Conservation (phyloP, 2,329 filamentous ascomycete species). For the Epichloe typhina region DNA sequence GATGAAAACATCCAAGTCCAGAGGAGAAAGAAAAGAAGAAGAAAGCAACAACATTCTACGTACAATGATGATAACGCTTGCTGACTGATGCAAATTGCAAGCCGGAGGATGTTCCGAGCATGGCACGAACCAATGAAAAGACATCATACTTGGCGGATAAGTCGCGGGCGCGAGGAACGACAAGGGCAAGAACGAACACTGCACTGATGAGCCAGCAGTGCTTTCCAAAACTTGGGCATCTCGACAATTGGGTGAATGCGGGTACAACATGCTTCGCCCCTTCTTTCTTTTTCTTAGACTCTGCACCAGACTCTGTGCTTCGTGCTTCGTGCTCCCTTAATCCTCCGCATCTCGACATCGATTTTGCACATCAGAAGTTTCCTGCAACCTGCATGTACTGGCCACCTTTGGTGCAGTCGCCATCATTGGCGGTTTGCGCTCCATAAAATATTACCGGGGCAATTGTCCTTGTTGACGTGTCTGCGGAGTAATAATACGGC, state of each 20-base stretch:
- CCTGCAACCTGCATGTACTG: slow-evolving; percentile 2
- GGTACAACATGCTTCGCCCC: neutral
- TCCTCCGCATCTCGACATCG: neutral
- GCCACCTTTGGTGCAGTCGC: slow-evolving; percentile 1
- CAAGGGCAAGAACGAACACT: too few species aligned
- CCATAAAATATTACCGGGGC: neutral
- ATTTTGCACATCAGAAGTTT: neutral
- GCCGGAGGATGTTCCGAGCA: neutral
- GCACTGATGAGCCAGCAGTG: neutral
- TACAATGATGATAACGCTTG: too few species aligned
- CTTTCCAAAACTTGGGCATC: neutral
- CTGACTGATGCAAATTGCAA: too few species aligned
- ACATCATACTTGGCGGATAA: neutral
- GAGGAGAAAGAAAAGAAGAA: neutral
- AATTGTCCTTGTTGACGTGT: slow-evolving; percentile 4
- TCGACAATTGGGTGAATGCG: too few species aligned
- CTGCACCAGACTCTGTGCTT: neutral
- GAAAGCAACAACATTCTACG: neutral
- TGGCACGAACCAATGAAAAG: neutral
- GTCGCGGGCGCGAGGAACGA: neutral
- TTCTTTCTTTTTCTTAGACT: neutral
- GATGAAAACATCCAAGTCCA: neutral
- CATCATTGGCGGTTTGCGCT: neutral
- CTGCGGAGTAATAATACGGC: neutral
- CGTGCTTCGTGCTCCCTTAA: neutral